Conservation (phyloP, 1,139 yeast genomes). For the Williopsis jadinii region DNA sequence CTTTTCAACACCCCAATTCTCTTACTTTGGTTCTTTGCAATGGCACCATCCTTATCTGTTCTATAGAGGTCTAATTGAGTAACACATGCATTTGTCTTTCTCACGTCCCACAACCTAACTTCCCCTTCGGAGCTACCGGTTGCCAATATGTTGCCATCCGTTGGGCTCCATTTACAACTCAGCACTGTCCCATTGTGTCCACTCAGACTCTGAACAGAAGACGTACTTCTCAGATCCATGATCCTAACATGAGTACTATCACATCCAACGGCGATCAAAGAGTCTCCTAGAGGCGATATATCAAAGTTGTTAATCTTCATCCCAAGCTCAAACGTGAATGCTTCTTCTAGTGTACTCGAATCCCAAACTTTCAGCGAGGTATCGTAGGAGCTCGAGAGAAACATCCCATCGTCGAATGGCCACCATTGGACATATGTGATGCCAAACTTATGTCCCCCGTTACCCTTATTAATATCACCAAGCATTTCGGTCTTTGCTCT, state of each 20-base stretch:
- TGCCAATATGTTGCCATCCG: conserved; percentile 22
- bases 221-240: conserved; percentile 63
- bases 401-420: conserved; percentile 85
- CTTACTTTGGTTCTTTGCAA: conserved; percentile 23
- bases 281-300: conserved; percentile 33
- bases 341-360: conserved; percentile 54
- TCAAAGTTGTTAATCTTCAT: conserved; percentile 52
- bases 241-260: conserved; percentile 68
- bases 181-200: conserved; percentile 62
- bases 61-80: conserved; percentile 43
- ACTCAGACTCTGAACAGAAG: conserved; percentile 60
- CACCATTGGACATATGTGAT: conserved; percentile 79
- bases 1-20: conserved; percentile 16
- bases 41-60: conserved; percentile 23
- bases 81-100: conserved; percentile 60
- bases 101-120: conserved; percentile 65
- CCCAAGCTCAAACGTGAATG: conserved; percentile 50
- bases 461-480: conserved; percentile 21
- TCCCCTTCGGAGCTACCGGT: conserved; percentile 33
- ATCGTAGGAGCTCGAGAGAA: conserved; percentile 77
- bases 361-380: conserved; percentile 79
- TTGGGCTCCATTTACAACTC: conserved; percentile 75
- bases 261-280: conserved; percentile 62
- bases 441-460: conserved; percentile 55
- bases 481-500: conserved; percentile 16